These are phyloP conservation scores for Aspergillus novofumigatus DNA, from an alignment of 2,329 filamentous ascomycete species.

Conservation along the genomic window DNA sequence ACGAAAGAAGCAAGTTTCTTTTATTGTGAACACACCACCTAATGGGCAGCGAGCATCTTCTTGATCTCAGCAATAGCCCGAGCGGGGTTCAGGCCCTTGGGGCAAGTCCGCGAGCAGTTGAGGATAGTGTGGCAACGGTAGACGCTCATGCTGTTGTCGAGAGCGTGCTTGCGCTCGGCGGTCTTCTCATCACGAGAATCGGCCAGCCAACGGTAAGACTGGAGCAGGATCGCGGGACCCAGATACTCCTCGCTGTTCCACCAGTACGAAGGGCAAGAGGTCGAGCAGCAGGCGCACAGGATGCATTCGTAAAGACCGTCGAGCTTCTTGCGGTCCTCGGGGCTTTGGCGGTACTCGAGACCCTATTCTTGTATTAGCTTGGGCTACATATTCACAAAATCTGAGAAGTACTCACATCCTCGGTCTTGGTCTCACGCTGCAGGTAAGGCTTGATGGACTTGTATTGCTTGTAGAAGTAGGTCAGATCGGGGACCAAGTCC, in stretches of 20 bases:
- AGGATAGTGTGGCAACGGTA: constrained; percentile 99
- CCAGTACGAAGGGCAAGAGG: constrained; percentile 99
- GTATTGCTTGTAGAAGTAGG: constrained; percentile 99
- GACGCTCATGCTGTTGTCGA: constrained; percentile 98
- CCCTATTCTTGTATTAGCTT: constrained; percentile 52
- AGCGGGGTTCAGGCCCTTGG: constrained; percentile 96
- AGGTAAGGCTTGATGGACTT: constrained; percentile 99
- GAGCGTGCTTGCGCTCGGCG: constrained; percentile 77
- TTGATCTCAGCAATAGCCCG: constrained; percentile 96
- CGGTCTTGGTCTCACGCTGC: constrained; percentile 78
- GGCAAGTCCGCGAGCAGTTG: constrained; percentile 96
- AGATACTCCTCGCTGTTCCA: constrained; percentile 99
- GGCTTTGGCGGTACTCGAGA: constrained; percentile 85
- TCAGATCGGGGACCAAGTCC: constrained; percentile 96
- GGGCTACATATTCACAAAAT: constrained; percentile 3
- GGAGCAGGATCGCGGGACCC: constrained; percentile 89
- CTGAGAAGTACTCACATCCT: constrained; percentile 62
- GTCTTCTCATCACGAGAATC: constrained; percentile 92
- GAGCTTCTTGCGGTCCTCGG: constrained; percentile 90
- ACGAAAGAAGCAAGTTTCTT: constrained; percentile 13
- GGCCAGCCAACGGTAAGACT: constrained; percentile 96
- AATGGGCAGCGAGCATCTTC: constrained; percentile 74
- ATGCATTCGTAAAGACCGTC: constrained; percentile 99
- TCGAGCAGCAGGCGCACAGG: constrained; percentile 98
- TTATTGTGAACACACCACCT: constrained; percentile 12